Evolutionary conservation across 1,284 basidiomycete genomes (phyloP).

Genomic region (Sanguinoderma infundibulare): DNA sequence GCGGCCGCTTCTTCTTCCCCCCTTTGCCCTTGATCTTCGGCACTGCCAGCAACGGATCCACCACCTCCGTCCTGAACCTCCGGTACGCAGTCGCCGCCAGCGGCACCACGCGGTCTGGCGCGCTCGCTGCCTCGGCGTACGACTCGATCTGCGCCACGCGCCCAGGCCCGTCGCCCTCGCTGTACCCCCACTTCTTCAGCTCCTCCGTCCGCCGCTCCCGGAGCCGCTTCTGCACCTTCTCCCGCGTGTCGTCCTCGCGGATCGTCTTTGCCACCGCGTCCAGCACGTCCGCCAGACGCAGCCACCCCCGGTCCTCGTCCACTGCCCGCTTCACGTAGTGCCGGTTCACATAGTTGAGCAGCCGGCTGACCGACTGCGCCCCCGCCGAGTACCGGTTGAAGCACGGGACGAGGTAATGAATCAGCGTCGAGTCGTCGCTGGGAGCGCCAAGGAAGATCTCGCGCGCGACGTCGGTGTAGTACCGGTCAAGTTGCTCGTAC

Average conservation of each 20-base stretch:
- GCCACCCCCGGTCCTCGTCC: constrained; percentile 79
- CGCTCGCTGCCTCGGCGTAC: constrained; percentile 73
- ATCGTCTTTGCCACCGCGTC: constrained; percentile 63
- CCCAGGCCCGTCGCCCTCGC: constrained; percentile 53
- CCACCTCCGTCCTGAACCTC: constrained; percentile 69
- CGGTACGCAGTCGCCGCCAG: constrained; percentile 66
- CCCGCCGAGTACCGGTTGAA: constrained; percentile 72
- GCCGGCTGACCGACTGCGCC: constrained; percentile 65
- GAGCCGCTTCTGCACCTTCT: constrained; percentile 58
- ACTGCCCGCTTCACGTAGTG: constrained; percentile 78
- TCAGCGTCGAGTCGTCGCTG: constrained; percentile 63
- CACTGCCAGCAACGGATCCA: constrained; percentile 68
- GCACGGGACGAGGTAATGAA: constrained; percentile 70
- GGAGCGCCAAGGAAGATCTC: constrained; percentile 67
- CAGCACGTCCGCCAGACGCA: constrained; percentile 66
- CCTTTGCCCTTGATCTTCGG: constrained; percentile 58
- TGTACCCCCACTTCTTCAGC: constrained; percentile 71
- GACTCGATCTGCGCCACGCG: constrained; percentile 60
- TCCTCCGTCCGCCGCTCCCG: constrained; percentile 63
- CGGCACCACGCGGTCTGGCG: constrained; percentile 65
- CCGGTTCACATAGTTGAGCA: constrained; percentile 78
- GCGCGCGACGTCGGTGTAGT: constrained; percentile 60
- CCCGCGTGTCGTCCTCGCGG: constrained; percentile 55
- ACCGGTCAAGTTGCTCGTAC: constrained; percentile 71
- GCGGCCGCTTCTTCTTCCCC: constrained; percentile 48